Conservation (phyloP, 352 stramenopile species). For the Globisporangium takayamanum region DNA sequence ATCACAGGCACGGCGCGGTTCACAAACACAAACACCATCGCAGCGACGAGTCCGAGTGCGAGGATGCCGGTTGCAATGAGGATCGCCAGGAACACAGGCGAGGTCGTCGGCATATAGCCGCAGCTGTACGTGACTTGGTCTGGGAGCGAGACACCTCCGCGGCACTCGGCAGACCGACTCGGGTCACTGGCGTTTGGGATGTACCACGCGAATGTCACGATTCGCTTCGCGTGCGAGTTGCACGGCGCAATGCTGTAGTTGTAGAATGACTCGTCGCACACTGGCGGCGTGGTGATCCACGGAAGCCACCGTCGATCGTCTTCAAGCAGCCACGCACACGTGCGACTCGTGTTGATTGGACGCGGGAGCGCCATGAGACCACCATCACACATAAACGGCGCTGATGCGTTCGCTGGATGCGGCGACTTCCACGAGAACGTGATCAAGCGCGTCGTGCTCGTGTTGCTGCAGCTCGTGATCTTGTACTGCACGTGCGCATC, state of each 20-base stretch:
- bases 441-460: constrained; percentile 14
- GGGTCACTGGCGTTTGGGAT: constrained; percentile 17
- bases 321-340: constrained; percentile 27
- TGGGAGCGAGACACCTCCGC: constrained; percentile 19
- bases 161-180: constrained; percentile 28
- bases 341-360: constrained; percentile 28
- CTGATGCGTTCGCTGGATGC: constrained; percentile 22
- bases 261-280: constrained; percentile 37
- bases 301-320: constrained; percentile 21
- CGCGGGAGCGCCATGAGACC: constrained; percentile 20
- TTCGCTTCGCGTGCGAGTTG: constrained; percentile 18
- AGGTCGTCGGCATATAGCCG: constrained; percentile 27
- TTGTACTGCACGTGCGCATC: constrained; percentile 25
- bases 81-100: constrained; percentile 11
- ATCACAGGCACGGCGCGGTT: constrained; percentile 27
- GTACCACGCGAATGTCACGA: constrained; percentile 33
- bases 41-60: constrained; percentile 1
- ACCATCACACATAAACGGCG: constrained; percentile 39
- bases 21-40: constrained; percentile 20
- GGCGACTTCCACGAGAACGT: constrained; percentile 26
- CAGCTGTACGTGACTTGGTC: constrained; percentile 18
- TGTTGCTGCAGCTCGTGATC: constrained; percentile 20
- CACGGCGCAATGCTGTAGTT: constrained; percentile 30
- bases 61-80: constrained; percentile 17
- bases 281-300: constrained; percentile 24